These are phyloP conservation scores for Sphagnum fallax DNA, from an alignment of 228 moss, liverwort and hornwort genomes.

Conservation along the genomic window DNA sequence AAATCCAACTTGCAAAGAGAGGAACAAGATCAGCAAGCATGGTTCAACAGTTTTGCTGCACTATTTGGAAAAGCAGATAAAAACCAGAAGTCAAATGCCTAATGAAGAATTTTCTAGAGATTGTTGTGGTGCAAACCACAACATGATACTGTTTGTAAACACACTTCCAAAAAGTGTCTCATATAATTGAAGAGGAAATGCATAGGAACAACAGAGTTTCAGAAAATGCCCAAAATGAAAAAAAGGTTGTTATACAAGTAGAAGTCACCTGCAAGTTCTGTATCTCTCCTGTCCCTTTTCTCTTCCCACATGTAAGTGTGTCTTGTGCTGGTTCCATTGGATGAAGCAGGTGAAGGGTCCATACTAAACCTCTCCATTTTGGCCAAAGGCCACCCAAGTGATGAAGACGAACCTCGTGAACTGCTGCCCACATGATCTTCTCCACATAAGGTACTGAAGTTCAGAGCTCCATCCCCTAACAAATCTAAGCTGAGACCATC, in stretches of 20 bases:
- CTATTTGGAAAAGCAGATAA: too few relatives aligned
- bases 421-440: slow-evolving; percentile 54
- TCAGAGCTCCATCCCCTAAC: slow-evolving; percentile 66
- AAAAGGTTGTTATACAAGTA: neutral
- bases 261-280: slow-evolving; percentile 74
- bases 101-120: neutral
- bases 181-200: neutral
- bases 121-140: neutral
- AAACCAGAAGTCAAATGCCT: too few relatives aligned
- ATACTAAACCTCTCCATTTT: slow-evolving; percentile 46
- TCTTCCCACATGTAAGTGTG: slow-evolving; percentile 97
- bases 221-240: neutral
- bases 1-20: too few relatives aligned
- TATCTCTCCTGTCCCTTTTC: slow-evolving; percentile 91
- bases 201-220: neutral
- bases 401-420: slow-evolving; percentile 9
- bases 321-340: slow-evolving; percentile 49
- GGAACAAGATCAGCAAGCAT: too few relatives aligned
- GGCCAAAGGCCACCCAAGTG: slow-evolving; percentile 82
- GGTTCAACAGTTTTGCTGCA: too few relatives aligned
- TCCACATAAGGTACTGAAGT: slow-evolving; percentile 59
- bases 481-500: slow-evolving; percentile 76
- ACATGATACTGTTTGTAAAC: neutral
- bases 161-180: neutral
- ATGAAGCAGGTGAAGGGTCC: slow-evolving; percentile 27